phyloP scores from a whole-genome alignment of 345 rosid species.

The Cardiospermum halicacabum region DNA sequence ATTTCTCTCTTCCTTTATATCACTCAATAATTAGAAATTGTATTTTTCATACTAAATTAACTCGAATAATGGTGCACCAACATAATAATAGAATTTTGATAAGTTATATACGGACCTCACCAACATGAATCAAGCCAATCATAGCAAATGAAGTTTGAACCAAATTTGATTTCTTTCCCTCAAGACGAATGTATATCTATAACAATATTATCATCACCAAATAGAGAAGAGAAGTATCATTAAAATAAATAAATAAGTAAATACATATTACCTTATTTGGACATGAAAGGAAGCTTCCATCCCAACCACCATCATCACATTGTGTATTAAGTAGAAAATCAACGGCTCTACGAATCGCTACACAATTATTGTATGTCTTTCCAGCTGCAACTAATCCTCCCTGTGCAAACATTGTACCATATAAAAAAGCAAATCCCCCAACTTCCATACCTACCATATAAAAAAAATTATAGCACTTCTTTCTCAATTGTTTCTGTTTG shows the following conservation, averaged over 20 bases:
- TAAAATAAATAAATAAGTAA: neutral
- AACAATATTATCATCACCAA: neutral
- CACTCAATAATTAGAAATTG: too few relatives aligned
- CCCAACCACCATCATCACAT: slow-evolving; percentile 45
- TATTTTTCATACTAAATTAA: too few relatives aligned
- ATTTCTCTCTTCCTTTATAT: too few relatives aligned
- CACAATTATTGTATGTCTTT: slow-evolving; percentile 25
- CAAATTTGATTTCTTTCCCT: neutral
- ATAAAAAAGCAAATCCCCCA: slow-evolving; percentile 45
- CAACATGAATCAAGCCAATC: slow-evolving; percentile 7
- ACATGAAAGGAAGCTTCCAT: slow-evolving; percentile 42
- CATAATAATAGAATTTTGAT: too few relatives aligned
- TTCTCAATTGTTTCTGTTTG: too few relatives aligned
- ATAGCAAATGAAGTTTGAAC: neutral
- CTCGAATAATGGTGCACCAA: too few relatives aligned
- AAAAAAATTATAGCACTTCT: neutral
- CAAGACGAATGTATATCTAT: neutral
- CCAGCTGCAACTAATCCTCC: slow-evolving; percentile 41
- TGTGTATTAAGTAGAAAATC: slow-evolving; percentile 35
- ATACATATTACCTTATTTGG: slow-evolving; percentile 26
- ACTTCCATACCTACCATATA: slow-evolving; percentile 31
- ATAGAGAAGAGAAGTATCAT: too few relatives aligned
- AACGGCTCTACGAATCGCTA: slow-evolving; percentile 27
- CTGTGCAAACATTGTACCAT: slow-evolving; percentile 38
- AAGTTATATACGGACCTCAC: neutral